Percentiles rank a stretch among this genome's conserved stretches.
These are phyloP conservation scores for Aspergillus phoenicis DNA, from an alignment of 2,329 filamentous ascomycete genomes.

Conservation along the genomic window DNA sequence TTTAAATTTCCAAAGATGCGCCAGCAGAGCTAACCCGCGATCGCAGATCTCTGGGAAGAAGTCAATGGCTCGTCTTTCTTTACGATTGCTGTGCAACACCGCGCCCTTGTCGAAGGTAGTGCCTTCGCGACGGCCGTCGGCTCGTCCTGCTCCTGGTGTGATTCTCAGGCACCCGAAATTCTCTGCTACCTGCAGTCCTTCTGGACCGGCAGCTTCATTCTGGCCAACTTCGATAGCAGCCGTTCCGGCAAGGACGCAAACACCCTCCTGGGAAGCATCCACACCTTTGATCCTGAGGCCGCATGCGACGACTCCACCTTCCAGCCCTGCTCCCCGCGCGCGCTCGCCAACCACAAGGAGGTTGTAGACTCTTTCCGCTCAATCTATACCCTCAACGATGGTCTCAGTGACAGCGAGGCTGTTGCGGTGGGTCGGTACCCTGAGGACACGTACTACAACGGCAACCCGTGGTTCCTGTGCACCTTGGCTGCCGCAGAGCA, in stretches of 20 bases:
- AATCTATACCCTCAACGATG: conserved; percentile 61
- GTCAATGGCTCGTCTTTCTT: conserved; percentile 77
- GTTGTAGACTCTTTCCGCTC: conserved; percentile 74
- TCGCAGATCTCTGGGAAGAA: conserved; percentile 75
- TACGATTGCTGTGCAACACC: conserved; percentile 69
- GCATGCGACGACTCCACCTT: conserved; percentile 59
- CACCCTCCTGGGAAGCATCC: conserved; percentile 58
- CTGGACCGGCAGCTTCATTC: conserved; percentile 66
- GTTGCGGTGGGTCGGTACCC: conserved; percentile 64
- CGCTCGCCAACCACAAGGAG: conserved; percentile 74
- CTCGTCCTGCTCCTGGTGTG: conserved; percentile 62
- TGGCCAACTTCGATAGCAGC: conserved; percentile 67
- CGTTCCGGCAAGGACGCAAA: conserved; percentile 73
- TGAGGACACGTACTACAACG: conserved; percentile 74
- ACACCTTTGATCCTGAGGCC: conserved; percentile 41
- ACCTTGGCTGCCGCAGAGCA: conserved; percentile 79
- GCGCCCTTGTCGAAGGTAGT: conserved; percentile 62
- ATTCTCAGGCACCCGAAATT: conserved; percentile 67
- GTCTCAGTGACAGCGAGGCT: conserved; percentile 28
- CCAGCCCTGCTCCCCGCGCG: conserved; percentile 71
- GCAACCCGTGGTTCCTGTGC: conserved; percentile 78
- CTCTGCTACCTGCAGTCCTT: conserved; percentile 75
- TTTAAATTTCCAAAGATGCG: too few relatives aligned
- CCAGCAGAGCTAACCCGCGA: neutral
- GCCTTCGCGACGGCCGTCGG: conserved; percentile 66